Evolutionary conservation across 805 yeast species (phyloP).

Genomic region (Schizosaccharomyces octosporus): DNA sequence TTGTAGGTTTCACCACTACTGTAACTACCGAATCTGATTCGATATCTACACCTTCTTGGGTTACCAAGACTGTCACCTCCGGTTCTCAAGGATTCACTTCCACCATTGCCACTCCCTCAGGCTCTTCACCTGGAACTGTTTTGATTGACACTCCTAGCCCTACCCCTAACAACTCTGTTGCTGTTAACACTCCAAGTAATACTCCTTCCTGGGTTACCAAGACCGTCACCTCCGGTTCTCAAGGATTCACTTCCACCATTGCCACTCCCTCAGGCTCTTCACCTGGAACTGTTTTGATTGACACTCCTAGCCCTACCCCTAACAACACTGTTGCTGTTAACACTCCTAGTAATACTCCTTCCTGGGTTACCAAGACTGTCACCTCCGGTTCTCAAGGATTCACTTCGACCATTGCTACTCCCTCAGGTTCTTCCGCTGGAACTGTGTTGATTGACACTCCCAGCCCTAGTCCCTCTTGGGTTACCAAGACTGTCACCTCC

Average conservation of each 20-base stretch:
- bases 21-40: not conserved
- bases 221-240: not conserved
- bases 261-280: not conserved
- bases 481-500: no score
- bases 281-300: not conserved
- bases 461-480: no score
- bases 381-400: no score
- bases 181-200: not conserved
- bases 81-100: not conserved
- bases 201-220: not conserved
- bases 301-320: not conserved
- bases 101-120: not conserved
- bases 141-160: not conserved
- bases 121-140: not conserved
- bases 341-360: not conserved
- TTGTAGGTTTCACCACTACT: not conserved
- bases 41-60: not conserved
- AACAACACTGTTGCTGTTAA: not conserved
- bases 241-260: not conserved
- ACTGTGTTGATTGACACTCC: no score
- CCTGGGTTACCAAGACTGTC: not conserved
- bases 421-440: no score
- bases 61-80: not conserved
- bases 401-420: no score
- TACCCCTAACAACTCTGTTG: not conserved